These are phyloP conservation scores for Penicillium paxilli DNA, from an alignment of 495 filamentous ascomycete species.

Conservation along the genomic window DNA sequence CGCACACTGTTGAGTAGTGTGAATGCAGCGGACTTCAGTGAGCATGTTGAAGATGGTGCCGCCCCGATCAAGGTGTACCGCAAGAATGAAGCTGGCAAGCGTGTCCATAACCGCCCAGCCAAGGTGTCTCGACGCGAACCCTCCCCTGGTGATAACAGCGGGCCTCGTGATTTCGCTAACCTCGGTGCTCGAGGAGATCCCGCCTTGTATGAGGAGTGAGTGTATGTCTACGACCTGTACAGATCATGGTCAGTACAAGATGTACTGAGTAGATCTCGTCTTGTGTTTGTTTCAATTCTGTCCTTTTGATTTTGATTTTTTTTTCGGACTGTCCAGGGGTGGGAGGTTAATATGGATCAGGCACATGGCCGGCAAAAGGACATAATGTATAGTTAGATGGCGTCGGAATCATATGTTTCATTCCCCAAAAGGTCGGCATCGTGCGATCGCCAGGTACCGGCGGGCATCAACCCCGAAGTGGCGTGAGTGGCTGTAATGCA, in stretches of 20 bases:
- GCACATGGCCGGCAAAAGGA: background rate
- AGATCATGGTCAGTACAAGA: background rate
- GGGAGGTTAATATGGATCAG: background rate
- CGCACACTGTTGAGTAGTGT: conserved; percentile 81
- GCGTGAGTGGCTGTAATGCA: conserved; percentile 11
- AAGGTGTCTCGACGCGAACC: conserved; percentile 46
- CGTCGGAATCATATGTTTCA: background rate
- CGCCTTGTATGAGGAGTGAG: conserved; percentile 66
- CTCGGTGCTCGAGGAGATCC: conserved; percentile 84
- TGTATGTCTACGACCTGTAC: background rate
- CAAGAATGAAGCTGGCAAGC: conserved; percentile 65
- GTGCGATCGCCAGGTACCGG: conserved; percentile 8
- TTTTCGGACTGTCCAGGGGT: background rate
- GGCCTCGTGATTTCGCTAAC: conserved; percentile 72
- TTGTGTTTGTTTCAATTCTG: conserved; percentile 1
- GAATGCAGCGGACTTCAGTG: conserved; percentile 72
- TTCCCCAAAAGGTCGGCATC: background rate
- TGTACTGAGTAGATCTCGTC: background rate
- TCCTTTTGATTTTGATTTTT: conserved; percentile 1
- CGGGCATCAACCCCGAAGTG: conserved; percentile 18
- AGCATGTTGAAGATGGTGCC: conserved; percentile 55
- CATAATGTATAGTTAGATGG: conserved; percentile 11
- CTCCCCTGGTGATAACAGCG: conserved; percentile 62
- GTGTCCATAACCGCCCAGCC: conserved; percentile 36
- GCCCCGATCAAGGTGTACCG: conserved; percentile 72